These are phyloP conservation scores for Vitis hybrid DNA, from an alignment of 177 flowering plant genomes.

Conservation along the genomic window DNA sequence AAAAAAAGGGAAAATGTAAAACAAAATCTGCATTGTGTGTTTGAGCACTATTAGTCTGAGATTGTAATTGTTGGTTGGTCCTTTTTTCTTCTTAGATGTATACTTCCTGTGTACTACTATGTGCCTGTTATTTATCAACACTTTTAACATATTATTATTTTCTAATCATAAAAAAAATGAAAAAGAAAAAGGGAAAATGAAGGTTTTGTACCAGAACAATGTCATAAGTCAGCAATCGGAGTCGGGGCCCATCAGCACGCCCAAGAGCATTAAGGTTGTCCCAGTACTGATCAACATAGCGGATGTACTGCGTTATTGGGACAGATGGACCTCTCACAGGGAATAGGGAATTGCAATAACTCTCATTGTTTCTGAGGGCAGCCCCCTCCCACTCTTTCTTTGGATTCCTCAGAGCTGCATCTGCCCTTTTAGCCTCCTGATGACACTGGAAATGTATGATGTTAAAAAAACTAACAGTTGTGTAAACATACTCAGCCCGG, in stretches of 20 bases:
- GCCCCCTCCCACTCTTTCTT: conserved; percentile 99
- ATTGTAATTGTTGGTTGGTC: too few relatives aligned
- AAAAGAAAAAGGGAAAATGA: conserved; percentile 1
- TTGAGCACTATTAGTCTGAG: too few relatives aligned
- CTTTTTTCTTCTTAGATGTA: too few relatives aligned
- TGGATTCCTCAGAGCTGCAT: conserved; percentile 89
- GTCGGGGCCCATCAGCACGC: conserved; percentile 93
- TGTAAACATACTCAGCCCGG: conserved; percentile 95
- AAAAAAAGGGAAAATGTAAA: too few relatives aligned
- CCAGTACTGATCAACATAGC: conserved; percentile 93
- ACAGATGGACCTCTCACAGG: conserved; percentile 93
- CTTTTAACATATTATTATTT: not conserved
- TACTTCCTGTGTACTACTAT: too few relatives aligned
- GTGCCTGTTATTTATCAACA: too few relatives aligned
- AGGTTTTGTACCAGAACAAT: conserved; percentile 75
- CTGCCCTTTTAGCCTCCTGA: conserved; percentile 97
- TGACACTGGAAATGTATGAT: conserved; percentile 98
- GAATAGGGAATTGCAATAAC: conserved; percentile 93
- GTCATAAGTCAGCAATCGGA: conserved; percentile 91
- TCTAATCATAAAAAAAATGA: not conserved
- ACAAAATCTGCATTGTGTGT: too few relatives aligned
- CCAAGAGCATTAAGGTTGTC: conserved; percentile 93
- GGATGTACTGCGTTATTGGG: conserved; percentile 71
- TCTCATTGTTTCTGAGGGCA: conserved; percentile 88
- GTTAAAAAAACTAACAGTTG: conserved; percentile 97